Conservation (phyloP, 352 stramenopile genomes). For the Globisporangium nunn region DNA sequence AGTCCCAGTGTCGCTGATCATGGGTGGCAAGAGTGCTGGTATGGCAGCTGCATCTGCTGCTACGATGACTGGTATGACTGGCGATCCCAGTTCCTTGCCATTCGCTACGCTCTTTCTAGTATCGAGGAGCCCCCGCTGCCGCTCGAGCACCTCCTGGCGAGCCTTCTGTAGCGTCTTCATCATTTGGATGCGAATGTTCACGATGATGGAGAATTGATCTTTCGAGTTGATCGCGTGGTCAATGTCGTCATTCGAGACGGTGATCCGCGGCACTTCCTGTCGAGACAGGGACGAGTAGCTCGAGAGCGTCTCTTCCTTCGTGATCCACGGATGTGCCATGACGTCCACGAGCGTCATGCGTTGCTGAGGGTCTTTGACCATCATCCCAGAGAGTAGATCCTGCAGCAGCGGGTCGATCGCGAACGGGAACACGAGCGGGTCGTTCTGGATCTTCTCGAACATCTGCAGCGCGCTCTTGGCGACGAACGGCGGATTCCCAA, state of each 20-base stretch:
- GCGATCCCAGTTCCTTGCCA: slow-evolving; percentile 3
- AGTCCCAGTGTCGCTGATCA: background rate
- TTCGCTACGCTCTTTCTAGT: background rate
- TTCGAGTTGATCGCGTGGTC: slow-evolving; percentile 49
- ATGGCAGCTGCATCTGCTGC: background rate
- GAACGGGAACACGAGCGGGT: slow-evolving; percentile 54
- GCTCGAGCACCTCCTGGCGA: slow-evolving; percentile 25
- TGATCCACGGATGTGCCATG: slow-evolving; percentile 77
- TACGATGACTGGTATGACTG: background rate
- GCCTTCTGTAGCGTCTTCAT: slow-evolving; percentile 47
- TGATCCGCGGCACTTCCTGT: slow-evolving; percentile 32
- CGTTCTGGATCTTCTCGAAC: slow-evolving; percentile 85
- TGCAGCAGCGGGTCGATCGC: slow-evolving; percentile 45
- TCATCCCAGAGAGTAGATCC: slow-evolving; percentile 55
- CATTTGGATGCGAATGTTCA: slow-evolving; percentile 70
- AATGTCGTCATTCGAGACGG: slow-evolving; percentile 73
- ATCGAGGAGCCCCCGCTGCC: slow-evolving; percentile 5
- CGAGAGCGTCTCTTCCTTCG: slow-evolving; percentile 45
- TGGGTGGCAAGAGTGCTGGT: background rate
- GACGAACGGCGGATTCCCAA: slow-evolving; percentile 85
- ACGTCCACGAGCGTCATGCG: slow-evolving; percentile 56
- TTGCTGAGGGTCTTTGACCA: slow-evolving; percentile 52
- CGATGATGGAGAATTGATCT: slow-evolving; percentile 52
- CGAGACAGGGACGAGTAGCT: slow-evolving; percentile 12
- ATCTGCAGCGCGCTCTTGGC: slow-evolving; percentile 85